Percentiles rank a stretch among this genome's conserved stretches.
Evolutionary conservation across 345 rosid species (phyloP).

Genomic region (Luvunga scandens): DNA sequence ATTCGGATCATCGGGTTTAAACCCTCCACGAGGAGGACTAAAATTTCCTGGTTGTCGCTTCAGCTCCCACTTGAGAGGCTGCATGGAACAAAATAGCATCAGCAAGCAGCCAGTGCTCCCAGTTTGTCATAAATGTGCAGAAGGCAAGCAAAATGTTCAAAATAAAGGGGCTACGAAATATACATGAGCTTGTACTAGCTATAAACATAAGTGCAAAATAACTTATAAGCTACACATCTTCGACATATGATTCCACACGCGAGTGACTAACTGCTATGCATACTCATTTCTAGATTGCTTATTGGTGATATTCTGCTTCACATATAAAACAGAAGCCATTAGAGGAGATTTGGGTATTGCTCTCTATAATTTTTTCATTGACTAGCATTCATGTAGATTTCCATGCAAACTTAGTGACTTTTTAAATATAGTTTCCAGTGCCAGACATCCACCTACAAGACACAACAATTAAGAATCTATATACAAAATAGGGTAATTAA

Average conservation of each 20-base stretch:
- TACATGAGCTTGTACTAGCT: background rate
- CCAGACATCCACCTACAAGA: background rate
- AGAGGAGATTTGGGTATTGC: background rate
- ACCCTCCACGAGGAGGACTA: slow-evolving; percentile 99
- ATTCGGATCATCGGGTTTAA: slow-evolving; percentile 82
- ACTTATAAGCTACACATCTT: background rate
- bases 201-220: background rate
- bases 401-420: background rate
- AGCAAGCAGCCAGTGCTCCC: background rate
- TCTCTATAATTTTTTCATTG: background rate
- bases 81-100: slow-evolving; percentile 14
- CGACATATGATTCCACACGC: background rate
- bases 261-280: background rate
- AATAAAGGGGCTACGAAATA: background rate
- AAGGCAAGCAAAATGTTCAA: background rate
- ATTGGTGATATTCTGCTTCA: background rate
- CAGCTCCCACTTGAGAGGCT: slow-evolving; percentile 98
- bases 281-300: background rate
- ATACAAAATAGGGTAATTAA: background rate
- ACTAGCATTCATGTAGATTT: background rate
- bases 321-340: background rate
- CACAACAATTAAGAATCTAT: background rate
- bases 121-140: background rate
- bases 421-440: background rate
- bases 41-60: slow-evolving; percentile 87